Base-by-base conservation (phyloP, 352 stramenopile species). In the Elongisporangium anandrum region DNA sequence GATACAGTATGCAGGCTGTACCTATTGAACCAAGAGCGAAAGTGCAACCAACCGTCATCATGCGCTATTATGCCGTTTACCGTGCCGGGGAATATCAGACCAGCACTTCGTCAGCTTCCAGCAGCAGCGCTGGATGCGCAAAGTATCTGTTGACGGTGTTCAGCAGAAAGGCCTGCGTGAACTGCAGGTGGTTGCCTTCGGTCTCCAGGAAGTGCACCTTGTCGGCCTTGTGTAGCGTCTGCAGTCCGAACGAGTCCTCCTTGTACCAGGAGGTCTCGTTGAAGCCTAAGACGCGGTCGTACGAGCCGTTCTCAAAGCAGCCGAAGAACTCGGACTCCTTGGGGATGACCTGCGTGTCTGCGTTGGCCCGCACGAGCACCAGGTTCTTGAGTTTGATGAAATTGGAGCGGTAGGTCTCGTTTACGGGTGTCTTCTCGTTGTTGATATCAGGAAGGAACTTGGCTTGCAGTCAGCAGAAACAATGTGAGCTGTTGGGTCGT, bases 211-310 rank as follows among this genome's bases (percentile, higher is more conserved):
- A 97, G 57, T 92, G 74, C 54, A 98, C 88, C 63, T 97, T 98
- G 52, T 87, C 90, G 0, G 72, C 75, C 45, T 82, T 61, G 65
- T 97, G 68, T 15, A 97, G 75, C 4, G 92, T 97, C 51, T 81
- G 67, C 10, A 98, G 66, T 9, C 95, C 95, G 65, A 98, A 98
- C 23, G 87, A 79, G 68, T 98, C 92, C 38, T 93, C 65, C 21
- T 71, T 50, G 65, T 98, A 98, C 92, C 93, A 98, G 39, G 76
- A 75, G 20, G 95, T 98, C 69, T 98, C 82, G 61, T 97, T 97
- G 65, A 96, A 96, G 22, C 67, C 68, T 21, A 97, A 68, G 19
- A 98, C 70, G 0, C 59, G 60, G 51, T 77, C 73, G 63, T 85
- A 87, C 52, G 88, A 72, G 26, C 75, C 80, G 65, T 98, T 88